These are phyloP conservation scores for Eucalyptus regnans DNA, from an alignment of 345 rosid genomes.

Conservation along the genomic window DNA sequence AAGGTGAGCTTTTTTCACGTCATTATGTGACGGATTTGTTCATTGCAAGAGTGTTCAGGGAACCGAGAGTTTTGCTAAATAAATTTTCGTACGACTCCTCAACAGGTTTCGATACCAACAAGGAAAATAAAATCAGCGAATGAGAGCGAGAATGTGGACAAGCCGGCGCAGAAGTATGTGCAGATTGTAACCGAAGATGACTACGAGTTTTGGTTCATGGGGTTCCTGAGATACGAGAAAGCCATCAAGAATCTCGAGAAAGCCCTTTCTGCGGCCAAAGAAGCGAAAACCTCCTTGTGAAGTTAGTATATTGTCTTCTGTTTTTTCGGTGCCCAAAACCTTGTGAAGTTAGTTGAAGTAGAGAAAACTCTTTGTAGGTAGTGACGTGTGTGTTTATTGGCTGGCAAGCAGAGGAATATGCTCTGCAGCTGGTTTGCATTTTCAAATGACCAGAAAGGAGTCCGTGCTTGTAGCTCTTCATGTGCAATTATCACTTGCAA, in stretches of 20 bases:
- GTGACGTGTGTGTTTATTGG: background rate
- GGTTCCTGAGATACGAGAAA: slow-evolving; percentile 24
- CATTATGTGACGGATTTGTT: background rate
- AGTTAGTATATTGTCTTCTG: background rate
- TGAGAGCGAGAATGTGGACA: slow-evolving; percentile 13
- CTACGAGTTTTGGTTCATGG: slow-evolving; percentile 32
- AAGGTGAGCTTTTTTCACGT: slow-evolving; percentile 3
- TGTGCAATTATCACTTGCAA: background rate
- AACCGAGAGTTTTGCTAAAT: background rate
- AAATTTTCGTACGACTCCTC: background rate
- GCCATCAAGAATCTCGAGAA: slow-evolving; percentile 16
- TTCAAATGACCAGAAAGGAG: background rate
- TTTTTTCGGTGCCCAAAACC: background rate
- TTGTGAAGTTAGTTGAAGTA: background rate
- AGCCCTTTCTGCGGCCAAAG: slow-evolving; percentile 8
- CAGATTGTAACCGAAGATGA: slow-evolving; percentile 16
- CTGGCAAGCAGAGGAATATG: background rate
- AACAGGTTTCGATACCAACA: slow-evolving; percentile 26
- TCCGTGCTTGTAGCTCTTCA: background rate
- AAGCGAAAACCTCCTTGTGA: background rate
- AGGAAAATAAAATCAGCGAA: slow-evolving; percentile 6
- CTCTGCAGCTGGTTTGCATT: background rate
- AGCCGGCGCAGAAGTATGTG: slow-evolving; percentile 22
- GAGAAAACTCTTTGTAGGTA: background rate
- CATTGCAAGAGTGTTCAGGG: background rate